phyloP scores from a whole-genome alignment of 2,329 filamentous ascomycete genomes.

The Neofusicoccum cordaticola region DNA sequence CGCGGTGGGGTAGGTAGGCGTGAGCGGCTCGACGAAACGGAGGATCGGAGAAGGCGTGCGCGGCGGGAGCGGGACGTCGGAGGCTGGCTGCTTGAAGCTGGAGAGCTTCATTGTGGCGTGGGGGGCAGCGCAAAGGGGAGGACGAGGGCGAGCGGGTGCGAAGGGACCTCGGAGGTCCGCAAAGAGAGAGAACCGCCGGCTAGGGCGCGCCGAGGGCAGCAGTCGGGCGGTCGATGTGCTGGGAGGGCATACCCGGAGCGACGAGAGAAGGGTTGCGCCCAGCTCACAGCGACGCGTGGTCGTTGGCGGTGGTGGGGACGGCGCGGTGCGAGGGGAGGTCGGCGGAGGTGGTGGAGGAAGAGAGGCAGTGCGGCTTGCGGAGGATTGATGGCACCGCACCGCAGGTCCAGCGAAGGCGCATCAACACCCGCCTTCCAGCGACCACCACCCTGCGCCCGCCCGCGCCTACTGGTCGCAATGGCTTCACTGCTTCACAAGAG shows the following conservation, averaged over 20 bases:
- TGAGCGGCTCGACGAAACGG: conserved; percentile 34
- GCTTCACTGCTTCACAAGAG: not conserved
- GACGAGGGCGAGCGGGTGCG: conserved; percentile 2
- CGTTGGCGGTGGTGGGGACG: conserved; percentile 2
- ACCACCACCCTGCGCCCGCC: not conserved
- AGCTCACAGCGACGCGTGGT: conserved; percentile 3
- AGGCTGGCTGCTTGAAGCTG: conserved; percentile 15
- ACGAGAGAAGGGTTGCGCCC: not conserved
- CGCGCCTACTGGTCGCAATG: not conserved
- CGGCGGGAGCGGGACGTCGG: conserved; percentile 16
- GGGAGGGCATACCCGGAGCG: conserved; percentile 8
- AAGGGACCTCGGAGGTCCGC: conserved; percentile 17
- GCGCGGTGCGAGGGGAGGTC: conserved; percentile 12
- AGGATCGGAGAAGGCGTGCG: conserved; percentile 33
- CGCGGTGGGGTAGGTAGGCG: conserved; percentile 24
- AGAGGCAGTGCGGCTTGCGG: conserved; percentile 14
- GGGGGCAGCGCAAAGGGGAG: not conserved
- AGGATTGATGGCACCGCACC: conserved; percentile 16
- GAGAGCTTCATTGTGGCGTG: conserved; percentile 17
- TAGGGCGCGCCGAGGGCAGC: conserved; percentile 17
- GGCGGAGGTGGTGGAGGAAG: conserved; percentile 15
- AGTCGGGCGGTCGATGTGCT: conserved; percentile 5
- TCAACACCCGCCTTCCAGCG: conserved; percentile 5
- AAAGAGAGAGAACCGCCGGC: conserved; percentile 13
- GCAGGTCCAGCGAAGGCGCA: conserved; percentile 14